Conservation (phyloP, 1,284 basidiomycete genomes). For the Ganoderma resinaceum region DNA sequence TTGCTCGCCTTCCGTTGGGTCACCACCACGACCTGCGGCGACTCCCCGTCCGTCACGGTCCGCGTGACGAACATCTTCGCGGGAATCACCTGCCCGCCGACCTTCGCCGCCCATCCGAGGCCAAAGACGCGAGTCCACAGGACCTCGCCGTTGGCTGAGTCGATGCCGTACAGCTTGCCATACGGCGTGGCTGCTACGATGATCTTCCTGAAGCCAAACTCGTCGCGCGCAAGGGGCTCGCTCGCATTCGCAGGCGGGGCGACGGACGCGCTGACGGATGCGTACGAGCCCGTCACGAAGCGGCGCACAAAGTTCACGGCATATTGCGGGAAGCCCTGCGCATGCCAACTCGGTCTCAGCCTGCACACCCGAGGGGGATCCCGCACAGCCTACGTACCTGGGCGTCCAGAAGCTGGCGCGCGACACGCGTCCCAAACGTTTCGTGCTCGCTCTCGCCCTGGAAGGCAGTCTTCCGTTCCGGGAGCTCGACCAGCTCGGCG, state of each 20-base stretch:
- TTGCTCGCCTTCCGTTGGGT: slow-evolving; percentile 66
- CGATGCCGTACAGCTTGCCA: slow-evolving; percentile 86
- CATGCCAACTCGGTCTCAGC: not conserved
- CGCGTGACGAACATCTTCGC: slow-evolving; percentile 63
- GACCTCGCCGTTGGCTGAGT: slow-evolving; percentile 78
- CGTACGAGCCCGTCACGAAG: slow-evolving; percentile 78
- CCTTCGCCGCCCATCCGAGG: slow-evolving; percentile 65
- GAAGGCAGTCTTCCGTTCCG: slow-evolving; percentile 63
- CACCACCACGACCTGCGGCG: slow-evolving; percentile 68
- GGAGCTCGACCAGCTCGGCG: slow-evolving; percentile 81
- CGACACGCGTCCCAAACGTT: slow-evolving; percentile 60
- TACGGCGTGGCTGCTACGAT: slow-evolving; percentile 75
- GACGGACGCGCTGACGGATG: slow-evolving; percentile 49
- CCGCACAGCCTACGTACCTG: slow-evolving; percentile 51
- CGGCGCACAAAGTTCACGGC: slow-evolving; percentile 71
- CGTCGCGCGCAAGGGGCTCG: slow-evolving; percentile 66
- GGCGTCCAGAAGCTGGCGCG: slow-evolving; percentile 68
- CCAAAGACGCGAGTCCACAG: slow-evolving; percentile 81
- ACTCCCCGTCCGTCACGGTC: slow-evolving; percentile 54
- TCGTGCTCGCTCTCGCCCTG: slow-evolving; percentile 55
- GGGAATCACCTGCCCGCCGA: slow-evolving; percentile 61
- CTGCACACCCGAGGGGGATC: slow-evolving; percentile 2
- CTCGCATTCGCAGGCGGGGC: slow-evolving; percentile 47
- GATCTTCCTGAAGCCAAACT: slow-evolving; percentile 90
- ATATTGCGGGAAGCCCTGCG: slow-evolving; percentile 77